Conservation (phyloP, 495 filamentous ascomycete species). For the Trichoderma erinaceum region DNA sequence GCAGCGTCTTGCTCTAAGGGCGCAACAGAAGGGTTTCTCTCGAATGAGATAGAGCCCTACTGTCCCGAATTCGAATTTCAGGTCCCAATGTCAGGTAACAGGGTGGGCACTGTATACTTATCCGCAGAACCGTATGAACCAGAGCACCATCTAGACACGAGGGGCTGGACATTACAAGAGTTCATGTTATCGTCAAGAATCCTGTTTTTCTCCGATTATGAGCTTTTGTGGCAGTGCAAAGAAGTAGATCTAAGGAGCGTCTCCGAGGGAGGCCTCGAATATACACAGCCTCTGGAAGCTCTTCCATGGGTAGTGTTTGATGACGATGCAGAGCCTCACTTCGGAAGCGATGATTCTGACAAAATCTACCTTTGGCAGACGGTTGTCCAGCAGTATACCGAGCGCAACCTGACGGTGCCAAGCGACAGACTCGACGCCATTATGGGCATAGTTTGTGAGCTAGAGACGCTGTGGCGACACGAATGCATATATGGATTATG, state of each 20-base stretch:
- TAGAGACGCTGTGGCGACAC: slow-evolving; percentile 8
- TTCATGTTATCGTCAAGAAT: slow-evolving; percentile 7
- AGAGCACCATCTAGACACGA: not conserved
- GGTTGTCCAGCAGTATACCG: slow-evolving; percentile 5
- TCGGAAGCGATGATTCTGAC: not conserved
- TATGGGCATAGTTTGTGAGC: slow-evolving; percentile 1
- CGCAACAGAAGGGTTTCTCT: slow-evolving; percentile 8
- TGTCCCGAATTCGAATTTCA: not conserved
- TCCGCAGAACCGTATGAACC: not conserved
- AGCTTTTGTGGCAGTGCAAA: slow-evolving; percentile 15
- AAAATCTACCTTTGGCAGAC: slow-evolving; percentile 12
- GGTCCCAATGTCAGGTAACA: not conserved
- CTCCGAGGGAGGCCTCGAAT: not conserved
- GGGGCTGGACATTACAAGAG: slow-evolving; percentile 10
- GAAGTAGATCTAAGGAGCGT: not conserved
- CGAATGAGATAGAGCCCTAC: not conserved
- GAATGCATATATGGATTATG: not conserved
- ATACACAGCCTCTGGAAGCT: slow-evolving; percentile 3
- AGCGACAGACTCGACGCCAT: not conserved
- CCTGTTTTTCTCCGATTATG: slow-evolving; percentile 10
- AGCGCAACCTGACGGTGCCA: not conserved
- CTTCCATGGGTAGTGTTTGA: slow-evolving; percentile 5
- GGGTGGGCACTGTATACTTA: not conserved
- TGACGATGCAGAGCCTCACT: not conserved
- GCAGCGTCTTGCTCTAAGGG: not conserved